These are phyloP conservation scores for Neonectria faginata DNA, from an alignment of 2,329 filamentous ascomycete species.

Conservation along the genomic window DNA sequence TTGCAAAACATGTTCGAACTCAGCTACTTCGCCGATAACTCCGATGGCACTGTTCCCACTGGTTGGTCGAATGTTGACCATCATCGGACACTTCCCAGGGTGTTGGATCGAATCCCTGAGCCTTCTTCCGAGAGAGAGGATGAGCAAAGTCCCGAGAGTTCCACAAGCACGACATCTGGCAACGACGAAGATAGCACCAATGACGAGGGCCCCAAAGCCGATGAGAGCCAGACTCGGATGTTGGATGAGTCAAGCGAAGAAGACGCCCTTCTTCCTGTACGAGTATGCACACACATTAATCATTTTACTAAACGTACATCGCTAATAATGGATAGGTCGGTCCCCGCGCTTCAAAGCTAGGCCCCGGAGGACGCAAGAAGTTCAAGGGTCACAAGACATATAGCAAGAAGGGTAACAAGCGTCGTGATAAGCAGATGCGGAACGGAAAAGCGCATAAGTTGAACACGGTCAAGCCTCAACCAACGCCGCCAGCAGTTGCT, in stretches of 20 bases:
- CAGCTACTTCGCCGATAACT: constrained; percentile 68
- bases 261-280: constrained; percentile 50
- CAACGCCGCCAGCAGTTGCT: constrained; percentile 53
- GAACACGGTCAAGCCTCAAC: constrained; percentile 49
- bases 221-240: constrained; percentile 63
- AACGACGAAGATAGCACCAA: constrained; percentile 65
- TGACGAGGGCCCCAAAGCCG: constrained; percentile 58
- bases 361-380: constrained; percentile 59
- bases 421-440: constrained; percentile 57
- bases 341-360: constrained; percentile 43
- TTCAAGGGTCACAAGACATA: constrained; percentile 59
- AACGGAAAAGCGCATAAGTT: constrained; percentile 54
- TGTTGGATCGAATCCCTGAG: constrained; percentile 60
- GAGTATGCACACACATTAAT: constrained; percentile 39
- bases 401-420: constrained; percentile 62
- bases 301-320: neutral
- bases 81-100: constrained; percentile 66
- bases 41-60: constrained; percentile 72
- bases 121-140: constrained; percentile 58
- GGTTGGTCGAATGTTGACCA: constrained; percentile 75
- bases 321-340: constrained; percentile 26
- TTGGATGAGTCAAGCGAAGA: constrained; percentile 69
- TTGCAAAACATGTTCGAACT: constrained; percentile 83
- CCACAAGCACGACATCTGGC: constrained; percentile 60
- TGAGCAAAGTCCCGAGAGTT: constrained; percentile 61